Percentiles rank a stretch among this genome's conserved stretches.
Conservation (phyloP, 2,329 filamentous ascomycete genomes). For the Fusarium sp. region DNA sequence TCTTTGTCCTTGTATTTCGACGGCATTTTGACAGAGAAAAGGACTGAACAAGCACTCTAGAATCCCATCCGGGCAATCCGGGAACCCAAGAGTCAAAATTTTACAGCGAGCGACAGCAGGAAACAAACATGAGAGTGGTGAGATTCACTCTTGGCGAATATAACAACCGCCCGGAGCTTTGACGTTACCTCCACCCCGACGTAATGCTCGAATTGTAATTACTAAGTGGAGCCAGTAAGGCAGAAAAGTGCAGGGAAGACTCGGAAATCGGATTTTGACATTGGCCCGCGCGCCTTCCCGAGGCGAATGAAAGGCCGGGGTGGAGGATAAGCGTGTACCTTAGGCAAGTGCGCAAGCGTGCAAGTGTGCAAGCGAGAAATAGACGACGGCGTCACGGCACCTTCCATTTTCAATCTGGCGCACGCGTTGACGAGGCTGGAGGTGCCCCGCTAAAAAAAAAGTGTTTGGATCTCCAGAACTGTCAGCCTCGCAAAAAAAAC, state of each 20-base stretch:
- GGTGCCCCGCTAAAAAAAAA: slow-evolving; percentile 36
- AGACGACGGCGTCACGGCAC: background rate
- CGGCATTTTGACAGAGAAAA: slow-evolving; percentile 50
- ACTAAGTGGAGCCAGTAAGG: slow-evolving; percentile 35
- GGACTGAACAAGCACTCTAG: slow-evolving; percentile 39
- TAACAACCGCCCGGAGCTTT: slow-evolving; percentile 45
- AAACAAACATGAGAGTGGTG: slow-evolving; percentile 42
- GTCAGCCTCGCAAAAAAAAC: slow-evolving; percentile 43
- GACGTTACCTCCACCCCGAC: slow-evolving; percentile 44
- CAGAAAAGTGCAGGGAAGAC: slow-evolving; percentile 12
- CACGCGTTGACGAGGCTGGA: slow-evolving; percentile 32
- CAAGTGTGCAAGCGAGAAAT: background rate
- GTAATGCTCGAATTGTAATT: slow-evolving; percentile 40
- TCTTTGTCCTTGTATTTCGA: slow-evolving; percentile 74
- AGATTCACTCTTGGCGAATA: slow-evolving; percentile 42
- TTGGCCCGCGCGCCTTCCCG: slow-evolving; percentile 41
- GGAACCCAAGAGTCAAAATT: slow-evolving; percentile 25
- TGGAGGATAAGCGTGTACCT: background rate
- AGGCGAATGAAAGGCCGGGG: slow-evolving; percentile 22
- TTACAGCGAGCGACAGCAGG: slow-evolving; percentile 35
- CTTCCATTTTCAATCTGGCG: slow-evolving; percentile 12
- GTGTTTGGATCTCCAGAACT: slow-evolving; percentile 2
- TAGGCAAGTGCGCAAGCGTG: background rate
- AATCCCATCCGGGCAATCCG: slow-evolving; percentile 53
- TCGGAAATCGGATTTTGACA: slow-evolving; percentile 41